These are phyloP conservation scores for Penicillium palitans DNA, from an alignment of 2,329 filamentous ascomycete genomes.

Conservation along the genomic window DNA sequence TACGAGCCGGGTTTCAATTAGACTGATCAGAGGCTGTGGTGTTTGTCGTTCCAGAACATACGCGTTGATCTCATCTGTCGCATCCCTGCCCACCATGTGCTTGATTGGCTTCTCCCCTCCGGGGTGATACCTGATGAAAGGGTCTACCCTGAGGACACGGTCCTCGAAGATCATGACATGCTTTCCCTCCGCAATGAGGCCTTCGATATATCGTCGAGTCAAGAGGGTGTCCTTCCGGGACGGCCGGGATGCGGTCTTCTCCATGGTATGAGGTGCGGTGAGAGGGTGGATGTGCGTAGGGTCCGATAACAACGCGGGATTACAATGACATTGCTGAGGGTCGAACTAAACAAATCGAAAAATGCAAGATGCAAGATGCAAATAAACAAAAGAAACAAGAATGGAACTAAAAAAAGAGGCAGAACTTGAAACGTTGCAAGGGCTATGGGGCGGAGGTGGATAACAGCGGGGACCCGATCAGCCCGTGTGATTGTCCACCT, in stretches of 20 bases:
- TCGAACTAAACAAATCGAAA: neutral
- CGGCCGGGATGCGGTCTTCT: constrained; percentile 21
- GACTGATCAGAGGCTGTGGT: constrained; percentile 10
- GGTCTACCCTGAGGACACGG: constrained; percentile 81
- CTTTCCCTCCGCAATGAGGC: constrained; percentile 76
- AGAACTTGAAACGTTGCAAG: constrained; percentile 12
- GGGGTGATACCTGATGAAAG: constrained; percentile 86
- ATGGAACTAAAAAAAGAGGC: constrained; percentile 4
- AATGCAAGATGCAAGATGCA: neutral
- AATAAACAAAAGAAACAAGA: neutral
- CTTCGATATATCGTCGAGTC: constrained; percentile 69
- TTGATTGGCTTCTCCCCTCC: constrained; percentile 87
- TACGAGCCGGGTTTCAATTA: constrained; percentile 20
- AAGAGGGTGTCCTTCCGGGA: constrained; percentile 52
- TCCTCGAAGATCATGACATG: constrained; percentile 78
- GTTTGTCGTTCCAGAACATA: constrained; percentile 52
- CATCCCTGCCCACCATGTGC: constrained; percentile 93
- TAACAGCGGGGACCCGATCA: constrained; percentile 25
- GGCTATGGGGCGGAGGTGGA: constrained; percentile 19
- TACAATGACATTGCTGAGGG: constrained; percentile 5
- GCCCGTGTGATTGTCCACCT: constrained; percentile 8
- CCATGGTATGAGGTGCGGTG: constrained; percentile 20
- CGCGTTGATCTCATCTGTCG: constrained; percentile 91
- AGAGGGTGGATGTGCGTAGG: neutral
- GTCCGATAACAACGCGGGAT: neutral